phyloP scores from a whole-genome alignment of 148 eudicot genomes.

The Fagopyrum homotropicum region DNA sequence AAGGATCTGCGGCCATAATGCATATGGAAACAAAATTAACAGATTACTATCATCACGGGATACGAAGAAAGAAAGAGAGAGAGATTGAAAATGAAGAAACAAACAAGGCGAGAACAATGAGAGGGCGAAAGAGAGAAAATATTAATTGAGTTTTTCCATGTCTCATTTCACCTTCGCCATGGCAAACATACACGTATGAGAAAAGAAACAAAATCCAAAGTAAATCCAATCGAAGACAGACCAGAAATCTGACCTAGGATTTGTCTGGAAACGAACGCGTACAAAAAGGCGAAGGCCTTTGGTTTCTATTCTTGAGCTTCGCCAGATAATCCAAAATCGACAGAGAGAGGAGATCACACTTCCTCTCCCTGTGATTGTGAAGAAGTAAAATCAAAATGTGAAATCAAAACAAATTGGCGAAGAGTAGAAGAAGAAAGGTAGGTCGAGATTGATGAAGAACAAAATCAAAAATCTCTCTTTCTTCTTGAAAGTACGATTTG shows the following conservation, averaged over 20 bases:
- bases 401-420: background rate
- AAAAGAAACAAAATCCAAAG: constrained; percentile 1
- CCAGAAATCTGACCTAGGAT: constrained; percentile 52
- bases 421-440: background rate
- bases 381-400: background rate
- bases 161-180: constrained; percentile 13
- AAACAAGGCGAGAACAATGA: constrained; percentile 16
- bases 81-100: constrained; percentile 10
- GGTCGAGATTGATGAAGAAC: background rate
- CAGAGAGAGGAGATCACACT: background rate
- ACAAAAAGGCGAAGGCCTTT: constrained; percentile 26
- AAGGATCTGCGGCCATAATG: constrained; percentile 40
- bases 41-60: constrained; percentile 21
- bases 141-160: constrained; percentile 5
- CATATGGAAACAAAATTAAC: constrained; percentile 43
- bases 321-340: background rate
- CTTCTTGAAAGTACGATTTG: background rate
- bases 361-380: background rate
- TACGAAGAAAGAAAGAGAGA: constrained; percentile 18
- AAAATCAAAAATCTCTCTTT: background rate
- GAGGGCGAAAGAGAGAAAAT: background rate
- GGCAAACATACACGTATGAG: constrained; percentile 3
- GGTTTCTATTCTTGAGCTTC: background rate
- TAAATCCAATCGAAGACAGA: constrained; percentile 33
- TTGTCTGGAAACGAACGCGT: constrained; percentile 30